phyloP scores from a whole-genome alignment of 2,329 filamentous ascomycete genomes.

The Leptographium wingfieldii region DNA sequence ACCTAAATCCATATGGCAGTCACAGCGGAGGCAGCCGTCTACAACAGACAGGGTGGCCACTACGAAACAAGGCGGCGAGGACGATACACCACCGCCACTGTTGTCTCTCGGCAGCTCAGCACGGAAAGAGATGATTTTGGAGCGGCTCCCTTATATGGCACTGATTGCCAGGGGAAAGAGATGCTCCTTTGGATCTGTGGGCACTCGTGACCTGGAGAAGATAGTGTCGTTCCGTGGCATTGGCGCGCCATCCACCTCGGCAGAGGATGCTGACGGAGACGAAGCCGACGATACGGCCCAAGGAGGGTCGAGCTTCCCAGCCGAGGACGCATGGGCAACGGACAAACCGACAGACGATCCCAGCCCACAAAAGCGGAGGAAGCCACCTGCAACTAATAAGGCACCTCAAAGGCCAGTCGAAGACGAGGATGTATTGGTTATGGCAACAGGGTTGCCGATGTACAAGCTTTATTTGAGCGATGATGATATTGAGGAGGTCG shows the following conservation, averaged over 20 bases:
- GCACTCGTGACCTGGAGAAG: conserved; percentile 49
- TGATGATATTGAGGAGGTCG: conserved; percentile 69
- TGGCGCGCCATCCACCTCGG: conserved; percentile 24
- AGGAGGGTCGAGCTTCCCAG: background rate
- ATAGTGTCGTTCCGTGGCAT: conserved; percentile 56
- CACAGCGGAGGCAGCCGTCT: background rate
- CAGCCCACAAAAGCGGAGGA: conserved; percentile 30
- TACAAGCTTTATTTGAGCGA: conserved; percentile 64
- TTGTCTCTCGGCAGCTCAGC: conserved; percentile 53
- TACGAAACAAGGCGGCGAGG: background rate
- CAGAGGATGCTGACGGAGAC: conserved; percentile 33
- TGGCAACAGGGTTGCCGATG: conserved; percentile 28
- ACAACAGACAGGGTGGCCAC: background rate
- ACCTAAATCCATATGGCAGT: background rate
- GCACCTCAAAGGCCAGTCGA: conserved; percentile 16
- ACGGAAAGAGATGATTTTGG: conserved; percentile 63
- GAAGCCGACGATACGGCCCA: conserved; percentile 19
- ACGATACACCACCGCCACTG: conserved; percentile 16
- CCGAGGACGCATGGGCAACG: conserved; percentile 45
- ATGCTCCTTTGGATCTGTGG: conserved; percentile 21
- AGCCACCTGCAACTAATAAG: conserved; percentile 6
- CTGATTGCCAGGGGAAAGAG: conserved; percentile 42
- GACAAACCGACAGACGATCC: conserved; percentile 44
- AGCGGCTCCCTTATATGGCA: conserved; percentile 76
- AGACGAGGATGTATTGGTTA: conserved; percentile 20